These are phyloP conservation scores for Logfia minima DNA, from an alignment of 129 eudicot genomes.

Conservation along the genomic window DNA sequence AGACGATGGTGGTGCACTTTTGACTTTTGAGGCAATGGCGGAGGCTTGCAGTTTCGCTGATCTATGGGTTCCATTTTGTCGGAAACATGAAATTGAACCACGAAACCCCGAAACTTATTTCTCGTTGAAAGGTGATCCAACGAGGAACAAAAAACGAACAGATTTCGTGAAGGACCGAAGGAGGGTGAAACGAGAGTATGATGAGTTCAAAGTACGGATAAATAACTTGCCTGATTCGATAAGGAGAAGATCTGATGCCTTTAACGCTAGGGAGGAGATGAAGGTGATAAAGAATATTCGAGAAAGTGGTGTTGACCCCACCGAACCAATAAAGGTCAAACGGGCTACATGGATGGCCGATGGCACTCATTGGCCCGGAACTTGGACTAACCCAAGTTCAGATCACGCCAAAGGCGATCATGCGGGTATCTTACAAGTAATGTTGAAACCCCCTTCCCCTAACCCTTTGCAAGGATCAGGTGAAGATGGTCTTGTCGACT, in stretches of 20 bases:
- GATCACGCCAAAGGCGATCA: slow-evolving; percentile 89
- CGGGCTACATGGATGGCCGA: slow-evolving; percentile 99
- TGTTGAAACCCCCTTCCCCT: slow-evolving; percentile 81
- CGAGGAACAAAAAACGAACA: slow-evolving; percentile 54
- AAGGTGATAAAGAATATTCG: slow-evolving; percentile 64
- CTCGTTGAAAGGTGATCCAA: slow-evolving; percentile 68
- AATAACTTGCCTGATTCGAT: slow-evolving; percentile 7
- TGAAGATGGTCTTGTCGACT: slow-evolving; percentile 57
- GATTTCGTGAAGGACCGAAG: slow-evolving; percentile 84
- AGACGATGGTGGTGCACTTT: slow-evolving; percentile 88
- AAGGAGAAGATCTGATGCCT: slow-evolving; percentile 7
- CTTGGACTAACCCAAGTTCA: slow-evolving; percentile 56
- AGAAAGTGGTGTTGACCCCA: slow-evolving; percentile 59
- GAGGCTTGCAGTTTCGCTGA: slow-evolving; percentile 97
- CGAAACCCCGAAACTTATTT: slow-evolving; percentile 75
- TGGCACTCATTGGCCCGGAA: slow-evolving; percentile 97
- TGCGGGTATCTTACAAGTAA: slow-evolving; percentile 90
- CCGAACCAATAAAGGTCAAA: slow-evolving; percentile 55
- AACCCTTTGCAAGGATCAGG: slow-evolving; percentile 55
- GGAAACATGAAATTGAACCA: slow-evolving; percentile 36
- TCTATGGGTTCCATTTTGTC: slow-evolving; percentile 47
- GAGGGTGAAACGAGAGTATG: slow-evolving; percentile 70
- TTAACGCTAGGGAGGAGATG: slow-evolving; percentile 67
- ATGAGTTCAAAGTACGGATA: slow-evolving; percentile 48
- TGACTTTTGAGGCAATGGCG: slow-evolving; percentile 90